Conservation (phyloP, 1,284 basidiomycete species). For the Apiotrichum porosum region DNA sequence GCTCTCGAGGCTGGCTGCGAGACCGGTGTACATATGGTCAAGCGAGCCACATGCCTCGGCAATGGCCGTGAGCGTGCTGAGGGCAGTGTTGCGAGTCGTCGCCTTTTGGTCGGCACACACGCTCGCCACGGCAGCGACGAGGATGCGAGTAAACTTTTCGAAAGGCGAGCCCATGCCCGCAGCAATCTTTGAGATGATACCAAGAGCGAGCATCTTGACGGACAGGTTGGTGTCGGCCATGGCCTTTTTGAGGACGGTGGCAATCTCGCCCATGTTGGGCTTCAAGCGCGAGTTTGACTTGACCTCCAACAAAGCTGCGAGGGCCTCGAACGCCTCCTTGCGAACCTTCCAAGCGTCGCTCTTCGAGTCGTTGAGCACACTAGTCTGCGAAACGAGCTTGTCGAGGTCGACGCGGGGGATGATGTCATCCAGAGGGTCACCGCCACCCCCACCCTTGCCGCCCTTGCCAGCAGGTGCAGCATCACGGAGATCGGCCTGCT, state of each 20-base stretch:
- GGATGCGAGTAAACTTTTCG: constrained; percentile 77
- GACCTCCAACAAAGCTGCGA: constrained; percentile 80
- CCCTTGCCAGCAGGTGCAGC: constrained; percentile 47
- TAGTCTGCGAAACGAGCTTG: constrained; percentile 74
- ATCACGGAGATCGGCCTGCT: constrained; percentile 67
- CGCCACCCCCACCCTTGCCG: constrained; percentile 44
- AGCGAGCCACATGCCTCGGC: constrained; percentile 77
- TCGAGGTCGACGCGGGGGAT: constrained; percentile 95
- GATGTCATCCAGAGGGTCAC: constrained; percentile 82
- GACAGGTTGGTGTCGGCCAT: constrained; percentile 91
- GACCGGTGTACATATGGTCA: constrained; percentile 71
- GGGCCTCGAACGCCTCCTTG: constrained; percentile 86
- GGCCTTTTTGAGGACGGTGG: constrained; percentile 78
- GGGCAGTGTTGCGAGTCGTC: constrained; percentile 71
- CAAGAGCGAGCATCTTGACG: constrained; percentile 83
- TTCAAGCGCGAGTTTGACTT: constrained; percentile 89
- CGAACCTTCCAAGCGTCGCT: constrained; percentile 96
- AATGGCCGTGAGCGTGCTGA: constrained; percentile 76
- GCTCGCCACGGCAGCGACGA: constrained; percentile 70
- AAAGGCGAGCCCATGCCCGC: constrained; percentile 92
- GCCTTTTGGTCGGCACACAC: constrained; percentile 93
- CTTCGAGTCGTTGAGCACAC: constrained; percentile 73
- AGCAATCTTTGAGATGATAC: constrained; percentile 83
- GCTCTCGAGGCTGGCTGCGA: constrained; percentile 75
- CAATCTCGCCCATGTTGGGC: constrained; percentile 89